Percentiles rank a stretch among this genome's conserved stretches.
phyloP scores from a whole-genome alignment of 345 rosid genomes.

The Eucalyptus marginata region DNA sequence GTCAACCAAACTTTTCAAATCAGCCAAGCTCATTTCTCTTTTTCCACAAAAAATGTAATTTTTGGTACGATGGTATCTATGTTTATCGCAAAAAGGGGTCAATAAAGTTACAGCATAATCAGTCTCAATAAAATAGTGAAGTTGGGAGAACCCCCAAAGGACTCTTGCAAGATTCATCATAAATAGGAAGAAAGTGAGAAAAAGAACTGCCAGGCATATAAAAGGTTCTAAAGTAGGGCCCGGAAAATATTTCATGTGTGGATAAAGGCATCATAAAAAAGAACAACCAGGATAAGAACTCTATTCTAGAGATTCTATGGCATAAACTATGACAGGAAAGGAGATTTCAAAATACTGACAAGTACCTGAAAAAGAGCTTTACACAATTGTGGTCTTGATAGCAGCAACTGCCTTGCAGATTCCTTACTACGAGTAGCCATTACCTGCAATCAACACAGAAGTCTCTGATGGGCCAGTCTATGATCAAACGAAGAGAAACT shows the following conservation, averaged over 20 bases:
- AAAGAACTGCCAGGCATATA: background rate
- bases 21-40: background rate
- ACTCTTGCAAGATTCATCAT: background rate
- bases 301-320: background rate
- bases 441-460: constrained; percentile 25
- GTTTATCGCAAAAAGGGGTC: background rate
- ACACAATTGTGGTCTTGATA: constrained; percentile 58
- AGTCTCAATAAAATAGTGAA: background rate
- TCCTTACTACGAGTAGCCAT: constrained; percentile 72
- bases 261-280: background rate
- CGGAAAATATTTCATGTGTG: background rate
- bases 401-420: constrained; percentile 63
- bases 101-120: background rate
- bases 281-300: background rate
- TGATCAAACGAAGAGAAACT: background rate
- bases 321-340: background rate
- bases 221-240: background rate
- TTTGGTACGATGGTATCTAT: background rate
- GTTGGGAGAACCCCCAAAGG: background rate
- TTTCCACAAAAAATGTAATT: background rate
- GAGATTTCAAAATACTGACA: background rate
- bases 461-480: background rate
- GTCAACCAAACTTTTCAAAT: background rate
- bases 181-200: background rate
- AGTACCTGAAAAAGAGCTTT: constrained; percentile 89